A percentile compares a stretch with the other conserved stretches of the same genome.
Evolutionary conservation across 1,284 basidiomycete genomes (phyloP).

Genomic region (Trametes sp.): DNA sequence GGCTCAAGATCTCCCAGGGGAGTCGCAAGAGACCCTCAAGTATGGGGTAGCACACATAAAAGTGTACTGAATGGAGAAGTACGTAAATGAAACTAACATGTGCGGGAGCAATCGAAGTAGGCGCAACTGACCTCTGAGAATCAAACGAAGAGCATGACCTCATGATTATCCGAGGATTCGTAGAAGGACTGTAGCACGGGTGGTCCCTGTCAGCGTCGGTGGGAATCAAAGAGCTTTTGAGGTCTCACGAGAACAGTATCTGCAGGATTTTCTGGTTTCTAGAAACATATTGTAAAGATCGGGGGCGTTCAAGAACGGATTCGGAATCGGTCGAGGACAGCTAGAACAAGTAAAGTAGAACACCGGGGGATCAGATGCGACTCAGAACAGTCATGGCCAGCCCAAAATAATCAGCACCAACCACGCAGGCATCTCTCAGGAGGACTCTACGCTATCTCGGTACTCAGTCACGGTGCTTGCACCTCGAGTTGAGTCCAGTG

Average conservation of each 20-base stretch:
- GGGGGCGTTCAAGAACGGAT: too few relatives aligned
- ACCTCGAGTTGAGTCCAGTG: too few relatives aligned
- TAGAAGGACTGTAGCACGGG: constrained; percentile 14
- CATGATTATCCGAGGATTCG: constrained; percentile 31
- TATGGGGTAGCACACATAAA: background rate
- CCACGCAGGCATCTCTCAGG: too few relatives aligned
- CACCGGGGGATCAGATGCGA: background rate
- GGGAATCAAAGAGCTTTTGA: background rate
- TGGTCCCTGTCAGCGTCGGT: background rate
- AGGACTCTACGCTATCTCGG: too few relatives aligned
- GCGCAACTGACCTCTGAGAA: constrained; percentile 12
- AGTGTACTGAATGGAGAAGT: constrained; percentile 23
- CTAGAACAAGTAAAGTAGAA: too few relatives aligned
- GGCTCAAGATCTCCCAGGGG: background rate
- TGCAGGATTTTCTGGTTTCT: background rate
- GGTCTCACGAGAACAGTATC: constrained; percentile 3
- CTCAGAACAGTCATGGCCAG: too few relatives aligned
- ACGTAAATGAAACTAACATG: constrained; percentile 14
- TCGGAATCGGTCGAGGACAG: background rate
- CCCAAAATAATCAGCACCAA: too few relatives aligned
- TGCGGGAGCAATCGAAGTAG: constrained; percentile 12
- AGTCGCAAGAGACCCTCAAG: background rate
- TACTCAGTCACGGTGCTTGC: too few relatives aligned
- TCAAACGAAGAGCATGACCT: constrained; percentile 24
- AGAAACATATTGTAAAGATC: too few relatives aligned